Evolutionary conservation across 2,329 filamentous ascomycete genomes (phyloP).

Genomic region (Hypomyces rosellus): DNA sequence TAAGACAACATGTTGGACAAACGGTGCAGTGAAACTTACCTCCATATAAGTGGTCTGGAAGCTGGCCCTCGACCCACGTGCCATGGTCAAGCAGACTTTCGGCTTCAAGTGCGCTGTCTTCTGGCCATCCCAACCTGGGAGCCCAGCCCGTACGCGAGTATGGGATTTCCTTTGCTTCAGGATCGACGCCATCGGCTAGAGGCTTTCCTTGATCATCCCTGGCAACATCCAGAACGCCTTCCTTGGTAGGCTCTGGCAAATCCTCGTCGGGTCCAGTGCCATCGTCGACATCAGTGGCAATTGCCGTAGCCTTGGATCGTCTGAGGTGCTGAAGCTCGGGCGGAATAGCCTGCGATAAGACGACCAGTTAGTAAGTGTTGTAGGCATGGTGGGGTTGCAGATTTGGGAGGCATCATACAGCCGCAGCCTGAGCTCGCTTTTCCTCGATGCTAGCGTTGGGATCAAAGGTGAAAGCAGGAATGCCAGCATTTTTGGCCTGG

Average conservation of each 20-base stretch:
- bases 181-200: conserved; percentile 43
- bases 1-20: conserved; percentile 2
- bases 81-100: conserved; percentile 79
- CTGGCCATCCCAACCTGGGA: conserved; percentile 70
- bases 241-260: conserved; percentile 68
- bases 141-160: conserved; percentile 70
- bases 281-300: conserved; percentile 76
- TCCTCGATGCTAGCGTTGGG: conserved; percentile 76
- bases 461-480: conserved; percentile 77
- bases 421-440: conserved; percentile 73
- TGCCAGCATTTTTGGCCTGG: conserved; percentile 72
- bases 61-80: conserved; percentile 74
- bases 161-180: conserved; percentile 44
- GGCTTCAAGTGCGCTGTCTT: conserved; percentile 48
- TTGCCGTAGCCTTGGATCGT: conserved; percentile 52
- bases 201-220: conserved; percentile 44
- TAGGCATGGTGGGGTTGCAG: background rate
- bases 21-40: conserved; percentile 41
- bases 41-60: conserved; percentile 88
- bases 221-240: conserved; percentile 54
- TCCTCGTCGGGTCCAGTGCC: conserved; percentile 65
- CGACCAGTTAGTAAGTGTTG: conserved; percentile 18
- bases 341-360: conserved; percentile 28
- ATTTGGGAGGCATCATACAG: conserved; percentile 46
- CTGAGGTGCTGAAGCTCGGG: conserved; percentile 30